Conservation (phyloP, 495 filamentous ascomycete species). For the Penicillium turbatum region DNA sequence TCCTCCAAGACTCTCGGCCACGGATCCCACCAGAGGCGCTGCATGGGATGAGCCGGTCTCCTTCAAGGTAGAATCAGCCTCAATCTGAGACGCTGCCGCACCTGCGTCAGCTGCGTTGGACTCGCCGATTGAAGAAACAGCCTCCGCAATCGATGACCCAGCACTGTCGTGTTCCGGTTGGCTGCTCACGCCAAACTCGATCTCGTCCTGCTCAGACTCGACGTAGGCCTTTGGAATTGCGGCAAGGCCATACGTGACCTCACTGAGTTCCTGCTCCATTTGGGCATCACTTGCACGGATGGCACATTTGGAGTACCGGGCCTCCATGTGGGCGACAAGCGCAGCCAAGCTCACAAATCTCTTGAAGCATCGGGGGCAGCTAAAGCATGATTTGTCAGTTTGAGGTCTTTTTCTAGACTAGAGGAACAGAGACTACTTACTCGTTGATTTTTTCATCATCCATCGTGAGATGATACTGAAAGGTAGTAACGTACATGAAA, state of each 20-base stretch:
- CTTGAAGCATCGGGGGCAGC: slow-evolving; percentile 44
- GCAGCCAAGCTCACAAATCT: slow-evolving; percentile 40
- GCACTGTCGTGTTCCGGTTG: background rate
- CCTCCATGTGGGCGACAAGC: slow-evolving; percentile 50
- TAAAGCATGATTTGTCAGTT: background rate
- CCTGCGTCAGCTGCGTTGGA: background rate
- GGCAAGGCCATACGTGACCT: slow-evolving; percentile 48
- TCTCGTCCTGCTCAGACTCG: background rate
- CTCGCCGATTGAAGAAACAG: background rate
- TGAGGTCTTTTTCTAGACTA: background rate
- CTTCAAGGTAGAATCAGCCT: background rate
- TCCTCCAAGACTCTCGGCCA: background rate
- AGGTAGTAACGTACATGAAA: slow-evolving; percentile 11
- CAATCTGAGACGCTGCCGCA: background rate
- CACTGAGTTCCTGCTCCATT: slow-evolving; percentile 42
- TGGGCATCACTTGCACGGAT: slow-evolving; percentile 27
- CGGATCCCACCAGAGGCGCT: background rate
- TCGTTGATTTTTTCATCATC: background rate
- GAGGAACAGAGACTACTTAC: background rate
- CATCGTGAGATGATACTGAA: slow-evolving; percentile 1
- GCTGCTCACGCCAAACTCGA: background rate
- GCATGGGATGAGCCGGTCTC: background rate
- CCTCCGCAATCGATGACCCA: background rate
- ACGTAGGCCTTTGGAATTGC: slow-evolving; percentile 2
- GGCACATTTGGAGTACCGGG: slow-evolving; percentile 36